Evolutionary conservation across 192 early-diverging fungal genomes (phyloP), one percentile per base, ranked within the genome.

Genomic region (Pilaira anomala): DNA sequence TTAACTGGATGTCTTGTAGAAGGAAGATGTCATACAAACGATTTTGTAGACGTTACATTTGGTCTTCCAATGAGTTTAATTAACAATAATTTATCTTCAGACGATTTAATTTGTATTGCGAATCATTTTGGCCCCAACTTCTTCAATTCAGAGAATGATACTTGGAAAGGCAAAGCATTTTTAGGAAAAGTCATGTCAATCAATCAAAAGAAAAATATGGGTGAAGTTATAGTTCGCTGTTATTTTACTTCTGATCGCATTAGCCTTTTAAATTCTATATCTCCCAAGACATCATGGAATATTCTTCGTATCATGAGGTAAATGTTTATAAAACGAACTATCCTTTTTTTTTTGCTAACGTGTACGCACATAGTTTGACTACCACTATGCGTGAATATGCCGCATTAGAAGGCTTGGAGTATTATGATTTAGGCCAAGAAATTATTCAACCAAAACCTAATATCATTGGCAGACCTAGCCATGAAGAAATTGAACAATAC

Each of bases 311-410:
- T 85, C 16, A 52, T 65, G 18, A 80, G 75, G 79, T 78, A 73
- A 39, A 39, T 52, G 7, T 5, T 40, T 46, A n/a, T 22, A 55
- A 33, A 22, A 39, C 12, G 19, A 49, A 8, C 39, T 40, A 40
- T 40, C 12, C 12, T 5, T 8, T 16, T 65, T 7, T 22, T 22
- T 51, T 30, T 49, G 21, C 24, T 29, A n/a, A n/a, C n/a, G n/a
- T n/a, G n/a, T n/a, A n/a, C n/a, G n/a, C 16, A 12, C 16, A 7
- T 67, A 83, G 85, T 53, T 64, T 95, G 44, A 91, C 91, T 3
- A 91, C 96, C 0, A 69, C 78, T 8, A 68, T 88, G 42, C 88
- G 96, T 26, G 95, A 98, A 75, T 98, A 92, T 66, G 72, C 80
- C 9, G 88, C 90, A 2, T 68, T 98, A 54, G 63, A 80, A 28